Percentiles rank a stretch among this genome's conserved stretches.
phyloP scores from a whole-genome alignment of 2,329 filamentous ascomycete species.

The Phialocephala sp. region DNA sequence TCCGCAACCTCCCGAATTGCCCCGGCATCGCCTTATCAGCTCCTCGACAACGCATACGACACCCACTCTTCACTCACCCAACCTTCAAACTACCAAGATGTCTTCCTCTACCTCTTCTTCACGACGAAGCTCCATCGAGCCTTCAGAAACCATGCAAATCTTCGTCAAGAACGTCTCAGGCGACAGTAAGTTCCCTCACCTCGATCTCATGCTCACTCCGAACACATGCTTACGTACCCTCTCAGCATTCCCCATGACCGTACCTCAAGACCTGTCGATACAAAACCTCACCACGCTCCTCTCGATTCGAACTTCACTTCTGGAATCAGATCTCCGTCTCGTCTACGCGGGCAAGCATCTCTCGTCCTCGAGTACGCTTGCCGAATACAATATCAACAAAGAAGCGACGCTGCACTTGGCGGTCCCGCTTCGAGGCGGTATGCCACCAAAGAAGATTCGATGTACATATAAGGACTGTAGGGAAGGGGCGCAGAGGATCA shows the following conservation, averaged over 20 bases:
- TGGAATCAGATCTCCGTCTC: conserved; percentile 57
- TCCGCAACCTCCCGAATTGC: background rate
- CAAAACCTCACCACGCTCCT: conserved; percentile 61
- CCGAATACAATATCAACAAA: conserved; percentile 53
- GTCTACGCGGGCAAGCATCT: conserved; percentile 64
- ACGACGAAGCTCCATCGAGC: conserved; percentile 47
- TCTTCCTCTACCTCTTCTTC: conserved; percentile 37
- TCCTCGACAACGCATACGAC: conserved; percentile 10
- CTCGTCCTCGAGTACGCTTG: conserved; percentile 47
- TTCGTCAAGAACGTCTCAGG: conserved; percentile 65
- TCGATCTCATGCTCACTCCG: conserved; percentile 18
- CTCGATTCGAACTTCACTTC: conserved; percentile 61
- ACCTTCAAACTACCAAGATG: conserved; percentile 34
- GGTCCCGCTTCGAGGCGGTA: conserved; percentile 59
- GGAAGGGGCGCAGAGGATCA: conserved; percentile 86
- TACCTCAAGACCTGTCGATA: conserved; percentile 59
- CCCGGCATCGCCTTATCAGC: conserved; percentile 15
- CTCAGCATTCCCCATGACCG: conserved; percentile 60
- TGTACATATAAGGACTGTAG: conserved; percentile 92
- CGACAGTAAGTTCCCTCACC: conserved; percentile 54
- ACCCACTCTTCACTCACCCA: conserved; percentile 5
- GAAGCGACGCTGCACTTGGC: conserved; percentile 60
- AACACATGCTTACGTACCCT: conserved; percentile 33
- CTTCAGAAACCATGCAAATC: conserved; percentile 61
- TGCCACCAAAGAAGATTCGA: conserved; percentile 78